phyloP scores from a whole-genome alignment of 2,329 filamentous ascomycete genomes.

The Botrytis sinoallii region DNA sequence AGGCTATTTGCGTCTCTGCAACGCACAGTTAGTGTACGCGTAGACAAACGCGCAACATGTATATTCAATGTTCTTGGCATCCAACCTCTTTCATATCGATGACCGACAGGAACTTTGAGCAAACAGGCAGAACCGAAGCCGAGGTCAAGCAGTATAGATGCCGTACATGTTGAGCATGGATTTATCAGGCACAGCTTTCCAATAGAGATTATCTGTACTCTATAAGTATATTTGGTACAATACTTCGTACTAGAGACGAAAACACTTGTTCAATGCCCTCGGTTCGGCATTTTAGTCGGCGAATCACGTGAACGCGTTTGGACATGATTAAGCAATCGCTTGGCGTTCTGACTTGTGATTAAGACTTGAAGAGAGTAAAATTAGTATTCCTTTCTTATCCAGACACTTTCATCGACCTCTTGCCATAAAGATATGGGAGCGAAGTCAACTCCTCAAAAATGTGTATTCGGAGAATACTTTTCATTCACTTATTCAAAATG shows the following conservation, averaged over 20 bases:
- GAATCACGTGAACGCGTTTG: background rate
- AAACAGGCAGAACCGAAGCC: background rate
- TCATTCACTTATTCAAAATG: background rate
- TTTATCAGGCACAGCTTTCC: background rate
- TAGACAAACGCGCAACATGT: background rate
- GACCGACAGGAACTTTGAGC: background rate
- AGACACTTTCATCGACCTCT: background rate
- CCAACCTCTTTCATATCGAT: background rate
- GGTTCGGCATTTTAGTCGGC: background rate
- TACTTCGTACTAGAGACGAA: background rate
- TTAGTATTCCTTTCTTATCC: background rate
- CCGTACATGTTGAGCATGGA: background rate
- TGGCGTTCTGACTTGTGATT: background rate
- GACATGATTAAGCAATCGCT: background rate
- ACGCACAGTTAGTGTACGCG: background rate
- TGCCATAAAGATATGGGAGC: background rate
- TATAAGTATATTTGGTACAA: background rate
- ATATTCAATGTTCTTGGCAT: background rate
- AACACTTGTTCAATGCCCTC: background rate
- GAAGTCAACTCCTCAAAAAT: background rate
- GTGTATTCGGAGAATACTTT: background rate
- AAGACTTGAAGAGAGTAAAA: background rate
- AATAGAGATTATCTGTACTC: background rate
- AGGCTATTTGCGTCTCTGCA: background rate
- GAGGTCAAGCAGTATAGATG: background rate